Percentiles rank a stretch among this genome's conserved stretches.
Evolutionary conservation across 345 rosid species (phyloP).

Genomic region (Bruguiera sexangula): DNA sequence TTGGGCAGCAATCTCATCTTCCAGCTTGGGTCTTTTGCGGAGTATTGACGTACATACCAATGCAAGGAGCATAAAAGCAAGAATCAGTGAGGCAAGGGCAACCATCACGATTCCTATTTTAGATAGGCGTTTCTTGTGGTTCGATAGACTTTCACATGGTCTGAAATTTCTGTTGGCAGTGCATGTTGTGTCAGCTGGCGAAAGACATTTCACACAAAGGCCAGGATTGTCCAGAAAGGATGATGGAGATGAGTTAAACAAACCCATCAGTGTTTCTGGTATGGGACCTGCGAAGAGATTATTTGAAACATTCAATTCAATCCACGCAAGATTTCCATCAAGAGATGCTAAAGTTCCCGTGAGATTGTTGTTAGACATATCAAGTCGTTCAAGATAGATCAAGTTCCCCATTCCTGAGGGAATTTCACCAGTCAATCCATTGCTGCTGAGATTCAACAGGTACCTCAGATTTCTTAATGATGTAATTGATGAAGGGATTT

Average conservation of each 20-base stretch:
- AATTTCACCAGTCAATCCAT: constrained; percentile 53
- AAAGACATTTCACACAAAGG: constrained; percentile 51
- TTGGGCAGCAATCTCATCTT: constrained; percentile 35
- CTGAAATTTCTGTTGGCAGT: constrained; percentile 25
- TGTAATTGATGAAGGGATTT: constrained; percentile 61
- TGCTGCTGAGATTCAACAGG: constrained; percentile 58
- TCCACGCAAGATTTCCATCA: constrained; percentile 33
- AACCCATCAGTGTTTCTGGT: constrained; percentile 41
- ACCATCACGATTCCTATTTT: constrained; percentile 33
- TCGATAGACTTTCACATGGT: constrained; percentile 34
- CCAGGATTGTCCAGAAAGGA: constrained; percentile 55
- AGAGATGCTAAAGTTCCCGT: constrained; percentile 53
- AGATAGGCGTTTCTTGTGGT: constrained; percentile 28
- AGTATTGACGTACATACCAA: constrained; percentile 28
- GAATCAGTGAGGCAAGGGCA: constrained; percentile 36
- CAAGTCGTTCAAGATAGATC: constrained; percentile 43
- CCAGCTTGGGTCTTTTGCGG: constrained; percentile 33
- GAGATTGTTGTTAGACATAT: constrained; percentile 63
- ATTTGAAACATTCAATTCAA: constrained; percentile 49
- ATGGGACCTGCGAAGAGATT: constrained; percentile 66
- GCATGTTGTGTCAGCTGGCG: constrained; percentile 26
- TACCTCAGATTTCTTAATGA: constrained; percentile 41
- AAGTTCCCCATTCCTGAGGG: constrained; percentile 45
- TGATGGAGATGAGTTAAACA: constrained; percentile 39
- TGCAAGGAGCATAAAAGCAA: constrained; percentile 30